A percentile compares a stretch with the other conserved stretches of the same genome.
Evolutionary conservation across 441 rosid genomes (phyloP).

Genomic region (Populus tomentosa): DNA sequence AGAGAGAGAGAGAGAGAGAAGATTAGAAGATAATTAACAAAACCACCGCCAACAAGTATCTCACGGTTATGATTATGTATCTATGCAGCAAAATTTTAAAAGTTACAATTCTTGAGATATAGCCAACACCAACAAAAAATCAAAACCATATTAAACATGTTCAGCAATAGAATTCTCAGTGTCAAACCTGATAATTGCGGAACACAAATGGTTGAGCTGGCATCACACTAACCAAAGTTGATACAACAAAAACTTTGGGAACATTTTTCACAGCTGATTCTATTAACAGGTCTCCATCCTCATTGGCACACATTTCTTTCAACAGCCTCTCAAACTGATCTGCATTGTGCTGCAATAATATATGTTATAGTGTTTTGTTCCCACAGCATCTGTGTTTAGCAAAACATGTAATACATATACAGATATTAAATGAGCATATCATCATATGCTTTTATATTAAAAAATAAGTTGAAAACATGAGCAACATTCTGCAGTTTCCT

Average conservation of each 20-base stretch:
- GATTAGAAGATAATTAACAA: background rate
- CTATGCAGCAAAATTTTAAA: conserved; percentile 5
- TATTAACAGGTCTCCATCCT: conserved; percentile 89
- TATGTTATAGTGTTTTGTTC: conserved; percentile 26
- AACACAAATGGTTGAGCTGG: conserved; percentile 97
- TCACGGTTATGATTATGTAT: background rate
- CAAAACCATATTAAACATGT: background rate
- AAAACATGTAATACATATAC: background rate
- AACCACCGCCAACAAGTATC: background rate
- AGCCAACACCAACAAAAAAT: background rate
- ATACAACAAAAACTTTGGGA: conserved; percentile 93
- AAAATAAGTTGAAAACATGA: background rate
- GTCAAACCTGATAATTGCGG: conserved; percentile 91
- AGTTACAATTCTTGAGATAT: background rate
- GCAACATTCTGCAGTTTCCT: conserved; percentile 4
- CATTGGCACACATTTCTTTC: conserved; percentile 98
- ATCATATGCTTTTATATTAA: too few relatives aligned
- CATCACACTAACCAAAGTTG: conserved; percentile 86
- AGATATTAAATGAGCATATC: background rate
- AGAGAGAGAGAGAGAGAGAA: conserved; percentile 2
- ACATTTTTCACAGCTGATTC: conserved; percentile 87
- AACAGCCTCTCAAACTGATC: conserved; percentile 91
- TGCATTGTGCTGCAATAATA: conserved; percentile 94
- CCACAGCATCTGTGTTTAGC: background rate
- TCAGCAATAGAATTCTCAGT: background rate